Percentiles rank a stretch among this genome's conserved stretches.
phyloP scores from a whole-genome alignment of 768 basidiomycete species.

The Lepiota brunneoincarnata region DNA sequence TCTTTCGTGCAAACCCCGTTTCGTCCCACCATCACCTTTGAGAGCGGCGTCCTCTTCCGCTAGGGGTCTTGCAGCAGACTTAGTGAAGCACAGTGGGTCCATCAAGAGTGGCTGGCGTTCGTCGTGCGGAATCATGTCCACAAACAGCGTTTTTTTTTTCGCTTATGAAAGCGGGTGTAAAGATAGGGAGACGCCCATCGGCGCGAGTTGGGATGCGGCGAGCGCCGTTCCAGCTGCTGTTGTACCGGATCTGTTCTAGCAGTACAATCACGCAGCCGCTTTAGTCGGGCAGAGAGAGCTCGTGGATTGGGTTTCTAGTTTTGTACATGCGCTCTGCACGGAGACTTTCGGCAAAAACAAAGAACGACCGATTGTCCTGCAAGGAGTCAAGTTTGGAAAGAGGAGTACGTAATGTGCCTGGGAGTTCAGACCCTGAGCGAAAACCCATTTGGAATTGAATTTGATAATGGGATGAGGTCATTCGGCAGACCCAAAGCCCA shows the following conservation, averaged over 20 bases:
- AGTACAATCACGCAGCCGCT: too few species aligned
- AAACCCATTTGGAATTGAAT: not conserved
- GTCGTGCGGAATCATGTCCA: not conserved
- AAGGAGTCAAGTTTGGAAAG: too few species aligned
- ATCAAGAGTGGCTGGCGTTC: slow-evolving; percentile 8
- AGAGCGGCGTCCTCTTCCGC: not conserved
- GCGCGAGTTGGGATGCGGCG: not conserved
- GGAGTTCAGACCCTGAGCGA: not conserved
- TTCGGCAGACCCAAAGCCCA: too few species aligned
- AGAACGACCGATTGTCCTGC: too few species aligned
- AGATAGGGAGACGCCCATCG: not conserved
- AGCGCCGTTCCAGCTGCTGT: too few species aligned
- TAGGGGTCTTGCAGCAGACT: not conserved
- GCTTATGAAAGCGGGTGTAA: too few species aligned
- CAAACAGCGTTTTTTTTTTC: not conserved
- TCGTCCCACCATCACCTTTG: slow-evolving; percentile 19
- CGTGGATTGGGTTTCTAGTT: too few species aligned
- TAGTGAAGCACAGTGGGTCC: not conserved
- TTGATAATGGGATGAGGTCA: slow-evolving; percentile 6
- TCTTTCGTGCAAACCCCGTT: slow-evolving; percentile 25
- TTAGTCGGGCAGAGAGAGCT: too few species aligned
- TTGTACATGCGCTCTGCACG: too few species aligned
- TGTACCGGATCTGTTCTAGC: too few species aligned
- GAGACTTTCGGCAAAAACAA: too few species aligned
- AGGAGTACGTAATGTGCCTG: too few species aligned